These are phyloP conservation scores for Mrakia frigida DNA, from an alignment of 768 basidiomycete genomes.

Conservation along the genomic window DNA sequence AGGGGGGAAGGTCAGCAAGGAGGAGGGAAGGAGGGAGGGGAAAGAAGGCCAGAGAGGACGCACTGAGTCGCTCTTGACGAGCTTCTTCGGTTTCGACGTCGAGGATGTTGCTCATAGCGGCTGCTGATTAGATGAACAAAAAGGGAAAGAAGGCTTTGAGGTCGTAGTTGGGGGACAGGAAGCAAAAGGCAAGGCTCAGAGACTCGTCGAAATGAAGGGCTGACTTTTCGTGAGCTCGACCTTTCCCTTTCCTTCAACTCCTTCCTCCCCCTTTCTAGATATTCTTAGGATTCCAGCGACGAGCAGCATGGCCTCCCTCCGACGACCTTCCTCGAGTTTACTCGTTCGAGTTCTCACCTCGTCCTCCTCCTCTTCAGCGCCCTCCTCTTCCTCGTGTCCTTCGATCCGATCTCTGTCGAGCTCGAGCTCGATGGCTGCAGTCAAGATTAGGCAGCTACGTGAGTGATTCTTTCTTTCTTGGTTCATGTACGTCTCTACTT, in stretches of 20 bases:
- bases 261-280: neutral
- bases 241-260: neutral
- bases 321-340: too few relatives aligned
- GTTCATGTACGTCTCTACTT: too few relatives aligned
- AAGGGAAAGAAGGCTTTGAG: neutral
- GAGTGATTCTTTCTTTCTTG: neutral
- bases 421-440: neutral
- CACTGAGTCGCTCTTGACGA: slow-evolving; percentile 25
- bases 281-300: neutral
- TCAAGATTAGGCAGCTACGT: neutral
- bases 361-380: too few relatives aligned
- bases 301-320: neutral
- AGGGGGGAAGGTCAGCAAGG: neutral
- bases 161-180: neutral
- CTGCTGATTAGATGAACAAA: neutral
- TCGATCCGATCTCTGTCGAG: slow-evolving; percentile 9
- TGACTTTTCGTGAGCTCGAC: neutral
- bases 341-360: neutral
- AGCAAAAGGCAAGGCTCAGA: neutral
- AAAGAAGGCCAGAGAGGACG: too few relatives aligned
- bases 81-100: slow-evolving; percentile 28
- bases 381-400: neutral
- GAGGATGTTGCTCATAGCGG: slow-evolving; percentile 10
- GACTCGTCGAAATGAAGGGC: neutral
- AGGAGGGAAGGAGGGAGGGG: neutral